Evolutionary conservation across 345 rosid species (phyloP).

Genomic region (Rhizophora mangle): DNA sequence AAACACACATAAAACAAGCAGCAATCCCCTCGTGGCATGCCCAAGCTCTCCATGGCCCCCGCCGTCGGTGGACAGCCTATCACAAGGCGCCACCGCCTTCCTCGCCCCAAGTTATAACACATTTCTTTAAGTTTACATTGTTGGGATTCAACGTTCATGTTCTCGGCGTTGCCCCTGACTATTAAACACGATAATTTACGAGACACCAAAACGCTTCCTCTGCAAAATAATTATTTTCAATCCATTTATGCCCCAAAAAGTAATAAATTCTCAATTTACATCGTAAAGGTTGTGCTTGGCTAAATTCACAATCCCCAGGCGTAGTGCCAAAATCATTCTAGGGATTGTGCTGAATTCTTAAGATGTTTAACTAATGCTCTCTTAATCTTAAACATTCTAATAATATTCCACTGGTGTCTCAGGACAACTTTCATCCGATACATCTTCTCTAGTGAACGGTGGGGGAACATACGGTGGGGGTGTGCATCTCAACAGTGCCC

Average conservation of each 20-base stretch:
- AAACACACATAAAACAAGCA: conserved; percentile 4
- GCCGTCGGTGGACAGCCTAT: conserved; percentile 20
- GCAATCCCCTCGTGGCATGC: not conserved
- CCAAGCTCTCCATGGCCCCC: conserved; percentile 14
- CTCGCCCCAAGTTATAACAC: not conserved
- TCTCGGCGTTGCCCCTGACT: not conserved
- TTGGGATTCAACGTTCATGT: conserved; percentile 4
- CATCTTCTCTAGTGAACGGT: conserved; percentile 53
- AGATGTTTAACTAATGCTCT: not conserved
- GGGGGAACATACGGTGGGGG: conserved; percentile 77
- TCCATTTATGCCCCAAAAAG: too few species aligned
- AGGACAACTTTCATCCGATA: conserved; percentile 64
- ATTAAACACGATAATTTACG: not conserved
- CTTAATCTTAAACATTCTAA: conserved; percentile 24
- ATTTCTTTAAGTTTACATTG: not conserved
- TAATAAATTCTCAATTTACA: too few species aligned
- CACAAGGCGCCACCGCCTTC: conserved; percentile 23
- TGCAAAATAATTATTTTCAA: too few species aligned
- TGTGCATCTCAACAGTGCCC: conserved; percentile 89
- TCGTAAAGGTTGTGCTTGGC: too few species aligned
- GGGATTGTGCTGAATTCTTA: not conserved
- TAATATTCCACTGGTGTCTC: conserved; percentile 74
- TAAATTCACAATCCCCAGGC: too few species aligned
- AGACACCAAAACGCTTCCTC: too few species aligned
- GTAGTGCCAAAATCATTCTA: too few species aligned